These are phyloP conservation scores for Glaciozyma antarctica DNA, from an alignment of 768 basidiomycete genomes.

Conservation along the genomic window DNA sequence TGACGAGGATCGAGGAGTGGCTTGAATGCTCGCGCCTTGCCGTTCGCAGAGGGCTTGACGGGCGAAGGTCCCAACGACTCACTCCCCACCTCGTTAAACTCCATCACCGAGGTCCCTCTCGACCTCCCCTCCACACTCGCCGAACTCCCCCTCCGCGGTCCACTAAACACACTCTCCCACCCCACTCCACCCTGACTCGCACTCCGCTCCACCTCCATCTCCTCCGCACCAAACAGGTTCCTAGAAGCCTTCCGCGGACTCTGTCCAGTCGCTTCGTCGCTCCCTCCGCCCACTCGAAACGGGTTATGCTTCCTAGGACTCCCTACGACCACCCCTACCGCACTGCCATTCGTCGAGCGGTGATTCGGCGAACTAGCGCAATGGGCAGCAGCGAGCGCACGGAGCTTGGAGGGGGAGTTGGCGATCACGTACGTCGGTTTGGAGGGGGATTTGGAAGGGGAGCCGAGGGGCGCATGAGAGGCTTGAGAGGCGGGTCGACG, in stretches of 20 bases:
- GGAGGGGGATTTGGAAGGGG: neutral
- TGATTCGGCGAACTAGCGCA: conserved; percentile 29
- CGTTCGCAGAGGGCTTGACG: conserved; percentile 14
- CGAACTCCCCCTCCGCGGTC: conserved; percentile 7
- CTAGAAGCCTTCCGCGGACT: neutral
- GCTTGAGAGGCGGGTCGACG: neutral
- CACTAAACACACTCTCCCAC: neutral
- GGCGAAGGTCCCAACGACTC: conserved; percentile 26
- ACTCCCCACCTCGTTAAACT: conserved; percentile 6
- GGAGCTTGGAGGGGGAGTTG: conserved; percentile 33
- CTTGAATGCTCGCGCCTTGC: conserved; percentile 13
- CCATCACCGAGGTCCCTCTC: neutral
- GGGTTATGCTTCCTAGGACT: conserved; percentile 24
- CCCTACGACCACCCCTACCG: neutral
- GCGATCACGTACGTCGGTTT: conserved; percentile 29
- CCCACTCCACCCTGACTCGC: neutral
- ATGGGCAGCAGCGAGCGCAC: conserved; percentile 30
- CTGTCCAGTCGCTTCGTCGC: neutral
- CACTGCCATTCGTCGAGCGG: neutral
- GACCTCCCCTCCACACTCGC: neutral
- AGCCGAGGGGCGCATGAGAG: neutral
- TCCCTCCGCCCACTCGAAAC: conserved; percentile 14
- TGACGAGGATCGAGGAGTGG: neutral
- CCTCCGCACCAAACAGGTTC: conserved; percentile 3
- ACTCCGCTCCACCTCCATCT: neutral